Base-by-base conservation (phyloP, 2,329 filamentous ascomycete species). In the Fonsecaea multimorphosa region DNA sequence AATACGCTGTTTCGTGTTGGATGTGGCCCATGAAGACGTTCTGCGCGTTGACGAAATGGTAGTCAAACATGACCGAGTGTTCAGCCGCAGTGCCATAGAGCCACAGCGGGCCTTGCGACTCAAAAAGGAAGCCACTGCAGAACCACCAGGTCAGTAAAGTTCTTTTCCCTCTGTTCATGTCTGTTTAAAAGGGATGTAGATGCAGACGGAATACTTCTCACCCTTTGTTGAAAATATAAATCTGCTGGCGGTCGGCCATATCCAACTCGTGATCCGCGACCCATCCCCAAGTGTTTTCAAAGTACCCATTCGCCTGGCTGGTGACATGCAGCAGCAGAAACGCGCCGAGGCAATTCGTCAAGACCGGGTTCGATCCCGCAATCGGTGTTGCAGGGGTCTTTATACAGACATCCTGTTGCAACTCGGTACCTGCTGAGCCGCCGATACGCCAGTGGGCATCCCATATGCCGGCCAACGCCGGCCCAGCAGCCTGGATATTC, bases 1-100 rank as follows among this genome's bases (percentile, higher is more conserved):
- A 91, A 77, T 92, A 92, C 0, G 89, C 85, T 3, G 89, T 88
- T 76, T 91, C 89, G 57, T 88, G 88, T 74, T 92, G 89, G 55
- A 88, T 84, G 71, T 87, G 83, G 19, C 86, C 87, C 72, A 87
- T 84, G 74, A 85, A 88, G 61, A 90, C 77, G 72, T 91, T 84
- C 53, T 82, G 80, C 3, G 89, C 87, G 57, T 82, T 80, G 70
- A 81, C 78, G 58, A 91, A 79, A 71, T 91, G 86, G 75, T 91
- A 91, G 74, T 91, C 87, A 81, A 91, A 92, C n/a, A 90, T 77
- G 1, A 84, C 81, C 56, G 83, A 83, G 76, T 91, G 89, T 77
- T 92, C 89, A 0, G 85, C 85, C 0, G 86, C 82, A 0, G 87
- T 88, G 8, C 87, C 89, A 56, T 85, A 86, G 24, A 91, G 76